Evolutionary conservation across 148 eudicot genomes (phyloP).

Genomic region (Chenopodium formosanum): DNA sequence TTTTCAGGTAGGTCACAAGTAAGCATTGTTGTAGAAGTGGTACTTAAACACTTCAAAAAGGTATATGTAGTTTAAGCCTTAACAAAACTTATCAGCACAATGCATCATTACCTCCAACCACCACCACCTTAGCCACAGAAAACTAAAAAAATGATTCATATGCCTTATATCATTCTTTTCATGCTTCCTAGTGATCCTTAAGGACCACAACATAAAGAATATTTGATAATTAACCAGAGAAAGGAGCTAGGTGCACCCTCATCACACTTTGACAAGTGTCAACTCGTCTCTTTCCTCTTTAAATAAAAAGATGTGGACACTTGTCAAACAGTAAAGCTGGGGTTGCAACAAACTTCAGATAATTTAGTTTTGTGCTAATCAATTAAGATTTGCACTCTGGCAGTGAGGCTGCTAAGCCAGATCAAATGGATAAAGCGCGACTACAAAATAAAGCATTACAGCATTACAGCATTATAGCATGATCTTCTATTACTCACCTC

Average conservation of each 20-base stretch:
- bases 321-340: background rate
- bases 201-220: conserved; percentile 1
- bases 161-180: background rate
- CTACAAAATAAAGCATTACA: background rate
- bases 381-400: background rate
- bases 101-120: background rate
- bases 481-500: conserved; percentile 57
- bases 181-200: background rate
- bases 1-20: background rate
- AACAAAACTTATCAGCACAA: background rate
- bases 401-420: background rate
- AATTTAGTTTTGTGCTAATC: too few species aligned
- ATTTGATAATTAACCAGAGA: background rate
- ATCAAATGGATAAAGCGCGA: background rate
- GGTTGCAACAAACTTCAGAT: background rate
- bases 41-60: background rate
- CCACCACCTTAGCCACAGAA: background rate
- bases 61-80: background rate
- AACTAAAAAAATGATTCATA: background rate
- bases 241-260: background rate
- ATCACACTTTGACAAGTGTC: background rate
- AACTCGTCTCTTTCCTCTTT: too few species aligned
- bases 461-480: background rate
- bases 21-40: background rate
- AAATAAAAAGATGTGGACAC: background rate